phyloP scores from a whole-genome alignment of 177 flowering plant species.

The Vitis hybrid region DNA sequence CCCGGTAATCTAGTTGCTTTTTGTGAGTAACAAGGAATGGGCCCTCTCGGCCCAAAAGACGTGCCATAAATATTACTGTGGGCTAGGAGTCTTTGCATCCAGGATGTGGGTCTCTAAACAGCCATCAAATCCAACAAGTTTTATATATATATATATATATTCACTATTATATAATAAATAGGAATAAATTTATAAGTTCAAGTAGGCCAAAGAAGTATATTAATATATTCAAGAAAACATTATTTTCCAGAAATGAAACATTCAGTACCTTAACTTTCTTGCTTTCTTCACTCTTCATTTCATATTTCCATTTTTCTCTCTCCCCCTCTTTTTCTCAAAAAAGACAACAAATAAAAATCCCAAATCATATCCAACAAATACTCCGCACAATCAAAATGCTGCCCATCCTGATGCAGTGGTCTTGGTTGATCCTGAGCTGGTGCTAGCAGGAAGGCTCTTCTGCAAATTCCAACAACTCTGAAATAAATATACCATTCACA shows the following conservation, averaged over 20 bases:
- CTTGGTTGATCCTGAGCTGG: constrained; percentile 57
- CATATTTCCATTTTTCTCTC: neutral
- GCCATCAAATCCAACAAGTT: neutral
- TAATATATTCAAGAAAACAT: constrained; percentile 23
- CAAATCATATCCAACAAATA: constrained; percentile 20
- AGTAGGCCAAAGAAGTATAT: constrained; percentile 5
- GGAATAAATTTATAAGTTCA: constrained; percentile 7
- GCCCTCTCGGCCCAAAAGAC: too few relatives aligned
- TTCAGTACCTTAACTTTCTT: constrained; percentile 6
- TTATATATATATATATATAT: neutral
- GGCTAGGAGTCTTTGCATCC: too few relatives aligned
- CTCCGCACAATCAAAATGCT: constrained; percentile 57
- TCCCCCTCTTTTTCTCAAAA: constrained; percentile 9
- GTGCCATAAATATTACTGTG: too few relatives aligned
- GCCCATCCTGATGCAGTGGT: constrained; percentile 94
- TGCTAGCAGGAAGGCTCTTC: constrained; percentile 72
- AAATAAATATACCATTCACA: neutral
- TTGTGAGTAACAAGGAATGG: too few relatives aligned
- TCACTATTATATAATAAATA: neutral
- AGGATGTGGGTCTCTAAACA: too few relatives aligned
- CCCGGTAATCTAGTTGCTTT: too few relatives aligned
- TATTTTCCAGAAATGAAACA: constrained; percentile 24
- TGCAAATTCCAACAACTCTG: constrained; percentile 36
- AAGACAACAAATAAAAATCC: constrained; percentile 17
- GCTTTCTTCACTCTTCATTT: neutral